Evolutionary conservation across 2,329 filamentous ascomycete species (phyloP), one percentile per base, ranked within the genome.

Genomic region (Aspergillus sojae): DNA sequence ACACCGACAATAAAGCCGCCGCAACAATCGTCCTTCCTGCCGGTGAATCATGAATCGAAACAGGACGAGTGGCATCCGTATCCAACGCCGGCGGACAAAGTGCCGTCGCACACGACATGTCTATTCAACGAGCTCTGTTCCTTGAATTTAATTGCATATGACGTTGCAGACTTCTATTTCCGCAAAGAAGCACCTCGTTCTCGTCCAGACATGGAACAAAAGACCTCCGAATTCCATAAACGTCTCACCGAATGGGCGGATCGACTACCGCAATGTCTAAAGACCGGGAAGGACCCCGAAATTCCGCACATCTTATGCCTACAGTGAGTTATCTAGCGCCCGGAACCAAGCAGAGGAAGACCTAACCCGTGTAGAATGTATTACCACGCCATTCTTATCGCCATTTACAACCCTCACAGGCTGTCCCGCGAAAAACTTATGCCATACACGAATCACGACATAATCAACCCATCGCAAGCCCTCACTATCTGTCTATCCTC

Each of bases 301-400:
- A 53, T 66, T 10, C 71, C 71, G 1, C 71, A 73, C 61, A 61
- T 69, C 41, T 41, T 73, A 19, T 68, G 62, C 46, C 53, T 73
- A 36, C 70, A 73, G 71, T 73, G 54, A 56, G 69, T 64, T 28
- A 21, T n/a, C 5, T 5, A 9, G 2, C 28, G 53, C 16, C 19
- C 21, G 14, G 43, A n/a, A 34, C 21, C 16, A 53, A 7, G 55
- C n/a, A 32, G 6, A 10, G 5, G 21, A 60, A 60, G 65, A 58
- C 64, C 64, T 11, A 10, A 19, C 10, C 2, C 5, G 19, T 12
- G n/a, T 21, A 80, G 77, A 52, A 76, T 79, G 66, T 74, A 79
- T 50, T 77, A 78, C 50, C 74, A 80, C 57, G 65, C 71, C n/a
- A 70, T 78, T n/a, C 65, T 78, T 11, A 74, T 78, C 36, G 67